Evolutionary conservation across 2,329 filamentous ascomycete genomes (phyloP), one percentile per base, ranked within the genome.

Genomic region (Colletotrichum sansevieriae): DNA sequence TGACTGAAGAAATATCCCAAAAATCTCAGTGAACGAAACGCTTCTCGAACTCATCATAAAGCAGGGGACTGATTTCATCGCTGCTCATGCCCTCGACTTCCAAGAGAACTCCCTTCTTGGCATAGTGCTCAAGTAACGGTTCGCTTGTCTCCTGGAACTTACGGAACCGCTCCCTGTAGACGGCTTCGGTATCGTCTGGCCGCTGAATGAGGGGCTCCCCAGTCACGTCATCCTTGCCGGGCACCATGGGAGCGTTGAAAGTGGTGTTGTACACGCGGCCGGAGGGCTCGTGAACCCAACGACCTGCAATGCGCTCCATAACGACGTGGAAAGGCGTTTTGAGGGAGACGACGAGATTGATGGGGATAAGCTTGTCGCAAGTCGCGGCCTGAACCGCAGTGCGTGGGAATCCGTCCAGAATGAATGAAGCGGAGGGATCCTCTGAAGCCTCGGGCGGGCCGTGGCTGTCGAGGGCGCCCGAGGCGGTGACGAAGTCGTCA

Each of bases 321-420:
- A 99, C 94, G 70, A 98, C 93, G 9, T 91, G 88, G 39, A 92
- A 88, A 0, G 96, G 96, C 0, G 95, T 98, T 76, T 91, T 87
- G 73, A 98, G 85, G 63, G 92, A 94, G 68, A 98, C 91, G 56
- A 94, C 96, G 70, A 98, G 88, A 80, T 99, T 99, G 78, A 99
- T 95, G n/a, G 95, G 94, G 37, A 98, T 88, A 39, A 98, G 85
- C 52, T 84, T 82, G 77, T 97, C 94, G 55, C 98, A 87, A 65
- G 90, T 90, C 47, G 82, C 79, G 33, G 95, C 96, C 81, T 99
- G 96, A 3, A 83, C 77, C 1, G 92, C 92, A 7, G 93, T 99
- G 72, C 96, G 92, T 2, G 96, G 96, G 80, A 98, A 99, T 15
- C 96, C 96, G 78, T 99, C 96, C 61, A 99, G 91, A 72, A 99